Percentiles rank a stretch among this genome's conserved stretches.
These are phyloP conservation scores for Thelonectria discophora DNA, from an alignment of 2,329 filamentous ascomycete species.

Conservation along the genomic window DNA sequence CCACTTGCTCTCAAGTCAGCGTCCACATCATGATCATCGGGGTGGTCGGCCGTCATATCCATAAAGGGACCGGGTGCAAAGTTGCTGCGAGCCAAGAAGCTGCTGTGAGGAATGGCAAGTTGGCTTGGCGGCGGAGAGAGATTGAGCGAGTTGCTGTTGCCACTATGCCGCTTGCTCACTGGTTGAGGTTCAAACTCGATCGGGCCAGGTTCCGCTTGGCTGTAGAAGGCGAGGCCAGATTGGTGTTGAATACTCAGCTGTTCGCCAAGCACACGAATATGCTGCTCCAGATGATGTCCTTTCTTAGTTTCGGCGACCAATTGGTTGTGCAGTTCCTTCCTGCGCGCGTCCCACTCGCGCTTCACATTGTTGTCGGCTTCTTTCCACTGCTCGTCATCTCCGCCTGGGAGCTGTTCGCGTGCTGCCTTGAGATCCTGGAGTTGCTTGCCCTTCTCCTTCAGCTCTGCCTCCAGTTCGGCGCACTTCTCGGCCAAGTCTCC, in stretches of 20 bases:
- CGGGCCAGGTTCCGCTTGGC: constrained; percentile 54
- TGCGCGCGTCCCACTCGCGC: constrained; percentile 63
- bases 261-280: constrained; percentile 57
- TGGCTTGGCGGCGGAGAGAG: constrained; percentile 51
- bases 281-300: constrained; percentile 55
- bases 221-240: constrained; percentile 55
- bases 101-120: constrained; percentile 51
- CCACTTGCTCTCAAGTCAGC: constrained; percentile 69
- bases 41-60: constrained; percentile 54
- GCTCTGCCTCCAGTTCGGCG: constrained; percentile 73
- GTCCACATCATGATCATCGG: constrained; percentile 61
- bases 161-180: constrained; percentile 56
- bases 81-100: constrained; percentile 59
- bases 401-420: constrained; percentile 69
- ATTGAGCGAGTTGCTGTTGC: constrained; percentile 56
- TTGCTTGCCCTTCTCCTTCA: constrained; percentile 72
- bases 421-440: constrained; percentile 79
- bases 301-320: constrained; percentile 59
- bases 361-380: constrained; percentile 61
- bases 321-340: constrained; percentile 62
- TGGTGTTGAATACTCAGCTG: constrained; percentile 58
- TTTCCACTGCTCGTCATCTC: constrained; percentile 66
- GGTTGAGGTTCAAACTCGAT: constrained; percentile 57
- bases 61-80: constrained; percentile 65
- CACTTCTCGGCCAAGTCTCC: constrained; percentile 70